Base-by-base conservation (phyloP, 192 early-diverging fungal species). In the Geosiphon pyriformis region DNA sequence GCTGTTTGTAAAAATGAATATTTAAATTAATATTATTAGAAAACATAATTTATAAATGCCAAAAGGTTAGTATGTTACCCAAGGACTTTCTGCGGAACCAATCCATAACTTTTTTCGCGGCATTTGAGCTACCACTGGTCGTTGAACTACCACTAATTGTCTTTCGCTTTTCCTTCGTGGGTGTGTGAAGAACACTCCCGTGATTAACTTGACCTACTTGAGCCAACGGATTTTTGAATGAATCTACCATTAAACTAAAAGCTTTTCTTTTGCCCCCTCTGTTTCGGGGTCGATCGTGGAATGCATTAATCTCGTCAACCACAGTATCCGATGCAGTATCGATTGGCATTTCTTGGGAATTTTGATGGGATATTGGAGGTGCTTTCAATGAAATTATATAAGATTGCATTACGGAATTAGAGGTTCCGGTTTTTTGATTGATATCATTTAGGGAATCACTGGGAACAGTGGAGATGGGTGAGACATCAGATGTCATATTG, bases 21-120 rank as follows among this genome's bases (percentile, higher is more conserved):
- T 22, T 30, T 25, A 32, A 23, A 15, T 18, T 23, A 62, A 2
- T 46, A 11, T 51, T 31, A 37, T 30, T 18, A 2, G 22, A 12
- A 35, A 0, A 54, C 23, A 31, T 20, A 11, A 30, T 46, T 47
- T n/a, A n/a, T n/a, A n/a, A n/a, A n/a, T n/a, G n/a, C n/a, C n/a
- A n/a, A n/a, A n/a, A n/a, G n/a, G n/a, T n/a, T n/a, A n/a, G n/a
- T n/a, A n/a, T n/a, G 70, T 64, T 80, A 81, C 82, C 74, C 27
- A 74, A 33, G 18, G 80, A 80, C 46, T 82, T 83, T 70, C 87
- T 79, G 48, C 85, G 81, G 33, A 91, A 80, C 89, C 89, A 91
- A 54, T 83, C 86, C 75, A 87, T 87, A n/a, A 91, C 78, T 29
- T 83, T 87, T 62, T 84, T 83, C 2, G 84, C 88, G 0, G 87